These are phyloP conservation scores for Penicillium brasilianum DNA, from an alignment of 2,329 filamentous ascomycete species.

Conservation along the genomic window DNA sequence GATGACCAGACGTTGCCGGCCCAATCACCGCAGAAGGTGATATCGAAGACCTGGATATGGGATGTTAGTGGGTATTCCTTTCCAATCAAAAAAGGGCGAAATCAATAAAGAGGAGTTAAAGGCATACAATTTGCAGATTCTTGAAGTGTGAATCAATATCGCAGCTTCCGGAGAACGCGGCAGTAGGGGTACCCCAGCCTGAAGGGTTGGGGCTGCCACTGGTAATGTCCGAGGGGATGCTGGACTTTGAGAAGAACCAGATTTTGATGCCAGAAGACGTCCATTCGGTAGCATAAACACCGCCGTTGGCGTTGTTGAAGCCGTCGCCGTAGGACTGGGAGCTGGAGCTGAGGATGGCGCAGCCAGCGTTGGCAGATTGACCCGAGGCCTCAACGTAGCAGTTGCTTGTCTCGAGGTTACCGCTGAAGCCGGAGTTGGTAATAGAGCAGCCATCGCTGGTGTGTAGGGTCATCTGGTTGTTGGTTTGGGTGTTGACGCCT, in stretches of 20 bases:
- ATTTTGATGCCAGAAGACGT: conserved; percentile 72
- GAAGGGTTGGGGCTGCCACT: conserved; percentile 66
- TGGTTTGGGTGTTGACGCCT: conserved; percentile 68
- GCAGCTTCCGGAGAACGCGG: conserved; percentile 72
- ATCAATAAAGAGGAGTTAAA: neutral
- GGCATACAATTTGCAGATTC: conserved; percentile 67
- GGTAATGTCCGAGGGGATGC: conserved; percentile 68
- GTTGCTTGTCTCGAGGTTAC: conserved; percentile 57
- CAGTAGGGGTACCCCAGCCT: conserved; percentile 71
- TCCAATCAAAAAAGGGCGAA: neutral
- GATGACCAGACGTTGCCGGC: conserved; percentile 71
- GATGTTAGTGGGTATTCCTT: conserved; percentile 8
- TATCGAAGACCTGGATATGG: conserved; percentile 62
- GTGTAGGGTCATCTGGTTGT: conserved; percentile 71
- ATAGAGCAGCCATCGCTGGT: conserved; percentile 66
- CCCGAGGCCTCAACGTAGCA: conserved; percentile 59
- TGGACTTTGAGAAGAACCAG: conserved; percentile 78
- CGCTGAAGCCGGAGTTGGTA: conserved; percentile 53
- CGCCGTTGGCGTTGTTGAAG: conserved; percentile 73
- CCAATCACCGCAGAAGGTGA: conserved; percentile 87
- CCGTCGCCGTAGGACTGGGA: conserved; percentile 64
- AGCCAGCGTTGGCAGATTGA: conserved; percentile 61
- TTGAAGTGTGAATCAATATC: conserved; percentile 73
- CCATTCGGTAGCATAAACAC: conserved; percentile 79
- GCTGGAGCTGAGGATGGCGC: conserved; percentile 59